phyloP scores from a whole-genome alignment of 2,329 filamentous ascomycete genomes.

The Fusarium sp. region DNA sequence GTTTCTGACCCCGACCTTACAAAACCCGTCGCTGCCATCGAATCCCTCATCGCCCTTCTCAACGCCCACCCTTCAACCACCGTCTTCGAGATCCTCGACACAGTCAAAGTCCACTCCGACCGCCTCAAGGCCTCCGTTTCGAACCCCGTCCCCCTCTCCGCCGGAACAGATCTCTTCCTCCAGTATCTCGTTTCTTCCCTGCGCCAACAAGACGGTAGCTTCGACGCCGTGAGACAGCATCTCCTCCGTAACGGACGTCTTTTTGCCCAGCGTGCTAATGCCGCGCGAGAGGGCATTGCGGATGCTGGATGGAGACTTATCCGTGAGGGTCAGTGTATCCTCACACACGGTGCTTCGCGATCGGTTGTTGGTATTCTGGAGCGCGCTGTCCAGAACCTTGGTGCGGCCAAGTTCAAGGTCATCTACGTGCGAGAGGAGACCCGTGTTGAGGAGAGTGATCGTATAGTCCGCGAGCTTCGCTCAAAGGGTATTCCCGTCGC shows the following conservation, averaged over 20 bases:
- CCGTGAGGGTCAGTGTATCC: conserved; percentile 80
- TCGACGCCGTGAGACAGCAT: conserved; percentile 85
- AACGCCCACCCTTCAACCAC: conserved; percentile 83
- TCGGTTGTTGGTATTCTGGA: conserved; percentile 83
- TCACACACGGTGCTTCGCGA: conserved; percentile 89
- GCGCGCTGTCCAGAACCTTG: conserved; percentile 71
- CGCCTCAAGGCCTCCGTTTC: conserved; percentile 82
- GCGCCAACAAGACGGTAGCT: conserved; percentile 68
- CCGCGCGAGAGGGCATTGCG: conserved; percentile 85
- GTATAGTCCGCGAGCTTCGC: conserved; percentile 78
- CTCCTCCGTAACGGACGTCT: conserved; percentile 86
- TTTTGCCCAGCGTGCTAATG: conserved; percentile 89
- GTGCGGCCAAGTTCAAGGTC: conserved; percentile 78
- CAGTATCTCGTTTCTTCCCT: conserved; percentile 87
- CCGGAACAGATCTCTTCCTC: conserved; percentile 95
- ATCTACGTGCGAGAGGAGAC: conserved; percentile 78
- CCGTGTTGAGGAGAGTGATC: conserved; percentile 71
- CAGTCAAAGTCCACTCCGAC: conserved; percentile 81
- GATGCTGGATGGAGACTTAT: conserved; percentile 83
- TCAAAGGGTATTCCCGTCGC: conserved; percentile 84
- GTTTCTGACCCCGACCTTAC: conserved; percentile 83
- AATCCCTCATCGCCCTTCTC: conserved; percentile 88
- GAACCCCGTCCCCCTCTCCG: conserved; percentile 92
- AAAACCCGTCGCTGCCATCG: conserved; percentile 95
- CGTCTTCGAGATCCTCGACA: conserved; percentile 92